Percentiles rank a stretch among this genome's conserved stretches.
phyloP scores from a whole-genome alignment of 371 early-diverging fungal genomes.

The Mortierella sp. region DNA sequence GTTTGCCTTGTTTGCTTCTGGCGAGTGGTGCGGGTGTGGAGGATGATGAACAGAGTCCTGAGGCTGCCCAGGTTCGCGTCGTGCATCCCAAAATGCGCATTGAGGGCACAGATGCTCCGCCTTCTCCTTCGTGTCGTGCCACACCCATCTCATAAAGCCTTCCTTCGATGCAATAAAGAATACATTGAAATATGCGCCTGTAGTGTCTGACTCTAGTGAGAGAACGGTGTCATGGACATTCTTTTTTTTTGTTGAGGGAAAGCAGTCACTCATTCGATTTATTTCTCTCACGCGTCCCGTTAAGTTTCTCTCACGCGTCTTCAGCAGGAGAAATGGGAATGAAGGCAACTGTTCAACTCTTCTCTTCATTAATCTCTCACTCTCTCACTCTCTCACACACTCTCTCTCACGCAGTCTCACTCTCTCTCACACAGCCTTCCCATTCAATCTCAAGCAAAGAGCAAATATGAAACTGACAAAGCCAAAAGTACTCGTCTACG shows the following conservation, averaged over 20 bases:
- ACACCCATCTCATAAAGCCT: neutral
- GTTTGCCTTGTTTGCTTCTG: slow-evolving; percentile 73
- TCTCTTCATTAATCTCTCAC: neutral
- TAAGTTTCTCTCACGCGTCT: neutral
- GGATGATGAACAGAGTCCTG: slow-evolving; percentile 19
- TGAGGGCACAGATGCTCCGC: neutral
- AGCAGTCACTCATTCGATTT: neutral
- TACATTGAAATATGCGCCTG: too few species aligned
- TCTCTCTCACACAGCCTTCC: neutral
- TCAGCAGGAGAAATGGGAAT: neutral
- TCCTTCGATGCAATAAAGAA: neutral
- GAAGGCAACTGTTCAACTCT: neutral
- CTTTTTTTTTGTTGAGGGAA: neutral
- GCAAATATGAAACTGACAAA: slow-evolving; percentile 33
- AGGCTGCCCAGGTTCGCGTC: neutral
- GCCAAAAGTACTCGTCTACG: slow-evolving; percentile 79
- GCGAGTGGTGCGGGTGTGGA: slow-evolving; percentile 18
- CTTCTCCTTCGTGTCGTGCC: neutral
- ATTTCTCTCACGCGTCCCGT: slow-evolving; percentile 5
- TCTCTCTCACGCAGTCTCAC: too few species aligned
- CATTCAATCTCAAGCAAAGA: neutral
- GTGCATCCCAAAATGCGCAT: neutral
- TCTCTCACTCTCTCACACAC: too few species aligned
- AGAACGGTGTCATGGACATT: too few species aligned
- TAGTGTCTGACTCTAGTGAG: too few species aligned